Conservation (phyloP, 495 filamentous ascomycete species). For the Penicillium coffeae region DNA sequence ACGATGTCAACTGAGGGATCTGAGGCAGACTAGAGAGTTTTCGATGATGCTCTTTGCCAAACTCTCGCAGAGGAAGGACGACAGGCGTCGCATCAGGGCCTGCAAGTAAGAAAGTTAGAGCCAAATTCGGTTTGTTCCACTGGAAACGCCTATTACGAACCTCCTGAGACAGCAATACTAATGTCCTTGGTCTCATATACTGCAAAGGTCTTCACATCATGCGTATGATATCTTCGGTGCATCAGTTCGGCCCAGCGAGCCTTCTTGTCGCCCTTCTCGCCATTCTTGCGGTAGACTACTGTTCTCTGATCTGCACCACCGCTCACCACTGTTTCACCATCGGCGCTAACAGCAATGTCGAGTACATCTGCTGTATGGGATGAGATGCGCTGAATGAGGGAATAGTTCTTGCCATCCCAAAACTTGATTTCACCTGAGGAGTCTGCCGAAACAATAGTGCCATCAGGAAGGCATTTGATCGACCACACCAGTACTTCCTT, state of each 20-base stretch:
- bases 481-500: slow-evolving; percentile 91
- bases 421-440: slow-evolving; percentile 89
- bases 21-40: slow-evolving; percentile 78
- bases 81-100: slow-evolving; percentile 82
- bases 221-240: slow-evolving; percentile 76
- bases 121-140: not conserved
- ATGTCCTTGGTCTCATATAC: slow-evolving; percentile 78
- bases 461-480: slow-evolving; percentile 78
- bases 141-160: slow-evolving; percentile 44
- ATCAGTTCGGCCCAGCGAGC: slow-evolving; percentile 78
- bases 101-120: slow-evolving; percentile 35
- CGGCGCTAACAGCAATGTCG: slow-evolving; percentile 70
- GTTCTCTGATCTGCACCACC: slow-evolving; percentile 89
- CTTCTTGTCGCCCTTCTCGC: slow-evolving; percentile 54
- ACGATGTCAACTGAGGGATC: slow-evolving; percentile 62
- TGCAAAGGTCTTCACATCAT: slow-evolving; percentile 95
- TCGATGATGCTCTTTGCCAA: slow-evolving; percentile 75
- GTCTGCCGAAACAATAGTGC: slow-evolving; percentile 90
- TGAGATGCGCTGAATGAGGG: slow-evolving; percentile 77
- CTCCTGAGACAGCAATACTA: slow-evolving; percentile 88
- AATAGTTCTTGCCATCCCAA: slow-evolving; percentile 89
- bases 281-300: slow-evolving; percentile 63
- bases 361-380: slow-evolving; percentile 87
- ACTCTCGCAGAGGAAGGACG: slow-evolving; percentile 73
- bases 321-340: slow-evolving; percentile 82